phyloP scores from a whole-genome alignment of 495 filamentous ascomycete genomes.

The Cetradonia linearis region DNA sequence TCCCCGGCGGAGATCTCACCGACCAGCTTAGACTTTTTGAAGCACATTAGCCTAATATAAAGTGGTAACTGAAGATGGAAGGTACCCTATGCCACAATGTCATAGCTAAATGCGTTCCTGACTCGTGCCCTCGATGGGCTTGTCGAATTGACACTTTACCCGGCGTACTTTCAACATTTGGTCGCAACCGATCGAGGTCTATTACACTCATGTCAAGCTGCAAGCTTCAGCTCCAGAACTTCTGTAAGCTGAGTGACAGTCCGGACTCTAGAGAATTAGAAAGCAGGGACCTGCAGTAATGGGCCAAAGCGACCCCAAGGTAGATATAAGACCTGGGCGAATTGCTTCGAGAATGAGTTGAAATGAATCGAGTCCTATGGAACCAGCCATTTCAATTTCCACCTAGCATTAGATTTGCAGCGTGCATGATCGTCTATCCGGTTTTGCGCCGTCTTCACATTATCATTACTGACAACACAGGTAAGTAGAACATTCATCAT shows the following conservation, averaged over 20 bases:
- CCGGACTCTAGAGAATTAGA: no score
- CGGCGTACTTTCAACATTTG: neutral
- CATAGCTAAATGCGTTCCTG: neutral
- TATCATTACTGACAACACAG: conserved; percentile 3
- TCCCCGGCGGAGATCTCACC: neutral
- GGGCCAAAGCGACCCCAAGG: no score
- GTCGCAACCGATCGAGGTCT: no score
- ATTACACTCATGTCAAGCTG: no score
- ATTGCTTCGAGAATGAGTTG: neutral
- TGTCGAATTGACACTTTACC: neutral
- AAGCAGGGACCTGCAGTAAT: no score
- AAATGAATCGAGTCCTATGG: neutral
- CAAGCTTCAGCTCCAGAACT: no score
- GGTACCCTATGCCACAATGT: neutral
- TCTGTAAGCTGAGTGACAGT: no score
- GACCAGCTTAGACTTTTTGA: neutral
- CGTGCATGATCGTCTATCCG: neutral
- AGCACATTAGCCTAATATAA: neutral
- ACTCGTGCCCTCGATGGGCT: neutral
- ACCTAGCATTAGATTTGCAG: neutral
- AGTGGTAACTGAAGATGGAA: neutral
- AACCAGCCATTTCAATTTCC: neutral
- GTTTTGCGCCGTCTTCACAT: conserved; percentile 8
- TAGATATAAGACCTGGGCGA: no score
- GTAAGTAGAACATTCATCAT: neutral